Evolutionary conservation across 805 yeast genomes (phyloP).

Genomic region (Helenozyma baotianmanensis): DNA sequence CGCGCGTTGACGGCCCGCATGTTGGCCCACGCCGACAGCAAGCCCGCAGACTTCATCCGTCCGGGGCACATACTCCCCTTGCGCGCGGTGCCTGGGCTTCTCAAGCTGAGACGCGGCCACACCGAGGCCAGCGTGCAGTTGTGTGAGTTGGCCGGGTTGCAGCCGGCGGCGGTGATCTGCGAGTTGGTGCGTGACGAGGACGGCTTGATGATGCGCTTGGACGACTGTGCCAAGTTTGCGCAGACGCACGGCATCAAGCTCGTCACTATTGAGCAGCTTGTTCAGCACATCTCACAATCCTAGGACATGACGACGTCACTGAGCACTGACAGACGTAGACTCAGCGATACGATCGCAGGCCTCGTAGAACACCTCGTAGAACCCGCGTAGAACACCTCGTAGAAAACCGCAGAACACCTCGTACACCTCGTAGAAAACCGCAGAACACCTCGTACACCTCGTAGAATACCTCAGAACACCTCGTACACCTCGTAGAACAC

Average conservation of each 20-base stretch:
- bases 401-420: too few relatives aligned
- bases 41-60: constrained; percentile 65
- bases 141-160: constrained; percentile 67
- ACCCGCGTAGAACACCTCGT: too few relatives aligned
- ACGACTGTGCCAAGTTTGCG: constrained; percentile 75
- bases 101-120: constrained; percentile 82
- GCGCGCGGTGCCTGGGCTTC: constrained; percentile 83
- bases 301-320: too few relatives aligned
- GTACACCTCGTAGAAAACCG: too few relatives aligned
- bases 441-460: too few relatives aligned
- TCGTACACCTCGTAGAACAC: too few relatives aligned
- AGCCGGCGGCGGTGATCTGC: constrained; percentile 88
- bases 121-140: constrained; percentile 96
- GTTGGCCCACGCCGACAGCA: constrained; percentile 58
- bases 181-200: constrained; percentile 91
- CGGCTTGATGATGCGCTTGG: constrained; percentile 92
- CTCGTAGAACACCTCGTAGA: too few relatives aligned
- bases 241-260: constrained; percentile 58
- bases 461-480: too few relatives aligned
- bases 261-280: constrained; percentile 74
- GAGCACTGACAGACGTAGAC: too few relatives aligned
- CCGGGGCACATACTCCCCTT: constrained; percentile 96
- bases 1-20: constrained; percentile 76
- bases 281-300: constrained; percentile 41
- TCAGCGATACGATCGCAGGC: too few relatives aligned